Base-by-base conservation (phyloP, 2,329 filamentous ascomycete species). In the Ascomycota sp. region DNA sequence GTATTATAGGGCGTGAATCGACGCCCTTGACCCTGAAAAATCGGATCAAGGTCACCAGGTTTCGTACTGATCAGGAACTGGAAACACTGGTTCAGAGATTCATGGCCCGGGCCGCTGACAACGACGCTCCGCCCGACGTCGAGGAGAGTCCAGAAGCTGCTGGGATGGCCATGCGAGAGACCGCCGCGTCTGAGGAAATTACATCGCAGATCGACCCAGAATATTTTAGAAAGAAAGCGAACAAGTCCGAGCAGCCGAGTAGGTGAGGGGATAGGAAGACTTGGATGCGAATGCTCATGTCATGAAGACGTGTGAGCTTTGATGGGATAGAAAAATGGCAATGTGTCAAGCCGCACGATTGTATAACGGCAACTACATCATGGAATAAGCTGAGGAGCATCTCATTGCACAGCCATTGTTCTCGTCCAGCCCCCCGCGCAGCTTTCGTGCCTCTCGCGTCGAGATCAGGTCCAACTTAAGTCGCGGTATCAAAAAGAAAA, bases 21-120 rank as follows among this genome's bases (percentile, higher is more conserved):
- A 77, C 71, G 40, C 65, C 78, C 21, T 59, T 89, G 41, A 94
- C 86, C 22, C 57, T 61, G 33, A 63, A 67, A 46, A 95, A 95
- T 56, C 64, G 86, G 27, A 60, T 63, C 38, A 95, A 95, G 56
- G 81, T 91, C 31, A 89, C 81, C 34, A 92, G 69, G 56, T 66
- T 83, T 36, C 55, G 67, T 37, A 82, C 81, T 23, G 57, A 75
- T 42, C 52, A 62, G 32, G 68, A 67, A 20, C 65, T 95, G 39
- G 75, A 89, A 43, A 46, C 57, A 9, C 65, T 75, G 63, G 68
- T 76, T 6, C 42, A 54, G 38, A 45, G 42, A 29, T 56, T 58
- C 34, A 43, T 53, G 42, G 26, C 34, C 6, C 33, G 52, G 25
- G 34, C 40, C 27, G 32, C 38, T 26, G 37, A 36, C 8, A 35